These are phyloP conservation scores for Aspergillus pseudoviridinutans DNA, from an alignment of 2,329 filamentous ascomycete genomes.

Conservation along the genomic window DNA sequence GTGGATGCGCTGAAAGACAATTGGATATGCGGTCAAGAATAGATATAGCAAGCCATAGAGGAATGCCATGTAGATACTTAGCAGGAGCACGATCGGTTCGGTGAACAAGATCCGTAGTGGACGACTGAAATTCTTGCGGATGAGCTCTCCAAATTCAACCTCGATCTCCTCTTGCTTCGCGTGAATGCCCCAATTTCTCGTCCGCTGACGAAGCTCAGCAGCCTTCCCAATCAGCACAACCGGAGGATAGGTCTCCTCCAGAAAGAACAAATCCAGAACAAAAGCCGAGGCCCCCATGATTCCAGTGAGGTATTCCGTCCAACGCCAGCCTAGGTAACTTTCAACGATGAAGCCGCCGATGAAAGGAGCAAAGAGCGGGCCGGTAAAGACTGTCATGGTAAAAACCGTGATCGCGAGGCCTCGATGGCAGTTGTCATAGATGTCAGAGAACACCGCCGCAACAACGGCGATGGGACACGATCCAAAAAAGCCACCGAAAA, in stretches of 20 bases:
- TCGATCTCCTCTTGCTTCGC: constrained; percentile 49
- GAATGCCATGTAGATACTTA: constrained; percentile 32
- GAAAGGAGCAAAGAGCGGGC: constrained; percentile 50
- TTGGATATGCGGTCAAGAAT: constrained; percentile 34
- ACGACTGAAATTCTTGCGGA: constrained; percentile 44
- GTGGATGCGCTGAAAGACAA: constrained; percentile 52
- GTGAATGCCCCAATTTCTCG: constrained; percentile 55
- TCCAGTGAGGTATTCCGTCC: constrained; percentile 46
- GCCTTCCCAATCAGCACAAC: constrained; percentile 51
- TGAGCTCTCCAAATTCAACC: constrained; percentile 43
- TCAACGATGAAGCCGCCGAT: constrained; percentile 53
- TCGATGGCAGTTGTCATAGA: constrained; percentile 48
- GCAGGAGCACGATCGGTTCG: constrained; percentile 34
- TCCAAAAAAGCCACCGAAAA: constrained; percentile 52
- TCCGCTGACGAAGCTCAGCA: constrained; percentile 45
- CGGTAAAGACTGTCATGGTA: constrained; percentile 49
- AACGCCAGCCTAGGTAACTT: constrained; percentile 47
- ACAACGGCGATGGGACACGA: constrained; percentile 51
- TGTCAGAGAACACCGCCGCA: constrained; percentile 54
- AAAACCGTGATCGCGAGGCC: constrained; percentile 46
- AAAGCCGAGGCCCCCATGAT: constrained; percentile 49
- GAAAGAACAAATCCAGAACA: constrained; percentile 31
- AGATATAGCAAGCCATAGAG: constrained; percentile 24
- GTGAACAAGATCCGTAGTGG: constrained; percentile 33
- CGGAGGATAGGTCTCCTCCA: constrained; percentile 52